phyloP scores from a whole-genome alignment of 2,329 filamentous ascomycete species.

The Sclerotinia glacialis region DNA sequence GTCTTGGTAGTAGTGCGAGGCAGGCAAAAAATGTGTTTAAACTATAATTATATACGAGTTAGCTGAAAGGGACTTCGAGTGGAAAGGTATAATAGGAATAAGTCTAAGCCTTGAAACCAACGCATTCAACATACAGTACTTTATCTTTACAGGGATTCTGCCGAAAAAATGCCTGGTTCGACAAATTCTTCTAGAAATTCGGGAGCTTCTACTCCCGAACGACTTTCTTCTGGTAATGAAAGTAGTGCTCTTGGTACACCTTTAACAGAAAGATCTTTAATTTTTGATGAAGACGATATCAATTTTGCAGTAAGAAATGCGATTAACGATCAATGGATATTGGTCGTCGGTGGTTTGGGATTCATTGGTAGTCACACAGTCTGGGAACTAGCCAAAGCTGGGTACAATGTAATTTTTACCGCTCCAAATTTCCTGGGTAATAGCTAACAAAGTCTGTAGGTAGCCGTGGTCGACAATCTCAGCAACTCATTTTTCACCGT shows the following conservation, averaged over 20 bases:
- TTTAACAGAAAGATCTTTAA: constrained; percentile 31
- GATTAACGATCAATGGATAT: constrained; percentile 30
- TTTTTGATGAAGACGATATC: constrained; percentile 31
- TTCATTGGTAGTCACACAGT: constrained; percentile 52
- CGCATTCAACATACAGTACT: constrained; percentile 11
- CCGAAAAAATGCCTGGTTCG: constrained; percentile 25
- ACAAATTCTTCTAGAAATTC: constrained; percentile 30
- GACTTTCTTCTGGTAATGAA: constrained; percentile 27
- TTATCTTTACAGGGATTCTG: constrained; percentile 22
- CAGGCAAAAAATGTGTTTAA: neutral
- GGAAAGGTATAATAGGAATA: constrained; percentile 21
- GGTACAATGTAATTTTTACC: constrained; percentile 41
- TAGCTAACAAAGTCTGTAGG: constrained; percentile 30
- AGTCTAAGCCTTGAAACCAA: constrained; percentile 10
- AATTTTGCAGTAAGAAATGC: constrained; percentile 26
- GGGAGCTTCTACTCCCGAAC: constrained; percentile 30
- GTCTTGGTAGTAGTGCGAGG: constrained; percentile 11
- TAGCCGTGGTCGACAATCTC: constrained; percentile 42
- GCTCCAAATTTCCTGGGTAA: neutral
- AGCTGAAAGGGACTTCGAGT: neutral
- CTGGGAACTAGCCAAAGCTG: constrained; percentile 48
- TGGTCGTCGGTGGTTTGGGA: constrained; percentile 49
- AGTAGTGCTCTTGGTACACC: constrained; percentile 29
- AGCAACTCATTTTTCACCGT: constrained; percentile 40
- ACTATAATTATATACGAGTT: constrained; percentile 21